Evolutionary conservation across 768 basidiomycete genomes (phyloP).

Genomic region (Mrakia hoshinonis): DNA sequence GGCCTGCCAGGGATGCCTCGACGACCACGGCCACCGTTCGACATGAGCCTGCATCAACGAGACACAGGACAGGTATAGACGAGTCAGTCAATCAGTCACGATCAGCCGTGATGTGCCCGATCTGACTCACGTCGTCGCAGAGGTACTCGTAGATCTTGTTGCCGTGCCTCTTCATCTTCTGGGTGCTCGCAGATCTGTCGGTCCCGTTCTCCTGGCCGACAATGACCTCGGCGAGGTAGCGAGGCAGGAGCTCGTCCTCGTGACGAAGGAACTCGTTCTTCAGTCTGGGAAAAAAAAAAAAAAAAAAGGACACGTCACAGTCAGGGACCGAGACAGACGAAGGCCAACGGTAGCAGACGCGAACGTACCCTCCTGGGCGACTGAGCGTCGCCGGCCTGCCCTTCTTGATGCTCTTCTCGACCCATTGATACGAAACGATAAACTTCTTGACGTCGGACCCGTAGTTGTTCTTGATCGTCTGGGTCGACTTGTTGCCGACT

Average conservation of each 20-base stretch:
- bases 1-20: background rate
- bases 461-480: background rate
- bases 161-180: slow-evolving; percentile 60
- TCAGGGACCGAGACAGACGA: background rate
- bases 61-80: background rate
- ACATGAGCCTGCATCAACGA: background rate
- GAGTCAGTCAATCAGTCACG: no score
- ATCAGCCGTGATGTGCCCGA: background rate
- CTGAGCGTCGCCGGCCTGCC: background rate
- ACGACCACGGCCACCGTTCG: background rate
- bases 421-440: slow-evolving; percentile 5
- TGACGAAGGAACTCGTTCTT: background rate
- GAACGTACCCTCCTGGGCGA: background rate
- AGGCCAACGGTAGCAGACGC: background rate
- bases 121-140: slow-evolving; percentile 4
- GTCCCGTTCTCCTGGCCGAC: slow-evolving; percentile 49
- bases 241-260: slow-evolving; percentile 53
- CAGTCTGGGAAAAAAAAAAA: background rate
- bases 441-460: background rate
- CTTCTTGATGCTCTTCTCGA: background rate
- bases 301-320: background rate
- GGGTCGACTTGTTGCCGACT: background rate
- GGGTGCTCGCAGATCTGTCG: slow-evolving; percentile 47
- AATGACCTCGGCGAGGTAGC: slow-evolving; percentile 69
- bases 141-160: slow-evolving; percentile 45